A percentile compares a stretch with the other conserved stretches of the same genome.
Evolutionary conservation across 2,329 filamentous ascomycete genomes (phyloP).

Genomic region (Teratosphaeria pseudoeucalypti): DNA sequence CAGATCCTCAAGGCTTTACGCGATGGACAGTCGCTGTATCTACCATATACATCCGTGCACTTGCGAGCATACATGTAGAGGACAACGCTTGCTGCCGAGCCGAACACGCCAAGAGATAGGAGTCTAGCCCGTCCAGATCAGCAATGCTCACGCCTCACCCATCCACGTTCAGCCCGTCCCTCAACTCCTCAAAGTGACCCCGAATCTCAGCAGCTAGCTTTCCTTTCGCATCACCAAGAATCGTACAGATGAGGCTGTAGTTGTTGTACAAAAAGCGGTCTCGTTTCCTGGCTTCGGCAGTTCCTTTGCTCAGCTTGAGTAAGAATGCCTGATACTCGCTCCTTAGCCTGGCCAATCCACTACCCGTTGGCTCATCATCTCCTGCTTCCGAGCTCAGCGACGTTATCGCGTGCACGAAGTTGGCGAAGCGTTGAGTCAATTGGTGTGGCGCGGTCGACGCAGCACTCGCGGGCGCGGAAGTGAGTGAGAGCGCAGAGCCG

Average conservation of each 20-base stretch:
- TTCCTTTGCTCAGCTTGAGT: slow-evolving; percentile 62
- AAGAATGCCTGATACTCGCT: slow-evolving; percentile 78
- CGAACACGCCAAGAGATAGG: not conserved
- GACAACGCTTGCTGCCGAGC: not conserved
- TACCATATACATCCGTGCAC: too few species aligned
- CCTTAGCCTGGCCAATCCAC: slow-evolving; percentile 66
- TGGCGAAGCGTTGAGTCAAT: slow-evolving; percentile 88
- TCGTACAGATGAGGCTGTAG: slow-evolving; percentile 86
- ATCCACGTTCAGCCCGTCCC: slow-evolving; percentile 17
- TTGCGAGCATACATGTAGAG: too few species aligned
- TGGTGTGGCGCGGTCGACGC: slow-evolving; percentile 78
- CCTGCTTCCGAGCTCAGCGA: slow-evolving; percentile 78
- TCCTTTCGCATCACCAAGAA: slow-evolving; percentile 62
- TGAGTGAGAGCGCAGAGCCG: slow-evolving; percentile 44
- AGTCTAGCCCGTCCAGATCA: not conserved
- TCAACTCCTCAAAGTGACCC: slow-evolving; percentile 58
- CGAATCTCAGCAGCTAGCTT: slow-evolving; percentile 67
- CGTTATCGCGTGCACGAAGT: slow-evolving; percentile 78
- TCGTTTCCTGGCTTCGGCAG: slow-evolving; percentile 68
- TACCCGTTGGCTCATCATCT: slow-evolving; percentile 84
- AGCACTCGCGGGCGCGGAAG: slow-evolving; percentile 45
- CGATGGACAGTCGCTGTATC: not conserved
- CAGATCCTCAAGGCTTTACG: not conserved
- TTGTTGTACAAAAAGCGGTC: slow-evolving; percentile 92
- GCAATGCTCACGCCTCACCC: not conserved